A percentile compares a stretch with the other conserved stretches of the same genome.
Evolutionary conservation across 169 alveolate species (phyloP).

Genomic region (Eimeria praecox): DNA sequence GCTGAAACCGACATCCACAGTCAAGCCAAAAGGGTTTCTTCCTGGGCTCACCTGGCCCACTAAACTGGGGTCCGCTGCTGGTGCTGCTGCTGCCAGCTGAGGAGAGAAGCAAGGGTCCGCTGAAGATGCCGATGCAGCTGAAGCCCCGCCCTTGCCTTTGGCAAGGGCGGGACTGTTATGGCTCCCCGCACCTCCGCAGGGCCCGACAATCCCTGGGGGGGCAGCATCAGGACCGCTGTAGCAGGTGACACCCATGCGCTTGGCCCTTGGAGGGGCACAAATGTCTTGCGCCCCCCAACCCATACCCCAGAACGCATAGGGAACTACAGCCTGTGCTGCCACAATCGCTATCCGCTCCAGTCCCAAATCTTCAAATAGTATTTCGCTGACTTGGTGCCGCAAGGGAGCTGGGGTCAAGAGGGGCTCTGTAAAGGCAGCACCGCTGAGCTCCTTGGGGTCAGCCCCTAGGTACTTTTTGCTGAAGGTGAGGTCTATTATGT

Average conservation of each 20-base stretch:
- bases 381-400: constrained; percentile 90
- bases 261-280: constrained; percentile 59
- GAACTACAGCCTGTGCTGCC: constrained; percentile 90
- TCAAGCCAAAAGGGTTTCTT: constrained; percentile 89
- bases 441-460: constrained; percentile 56
- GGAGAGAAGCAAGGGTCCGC: constrained; percentile 70
- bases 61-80: constrained; percentile 18
- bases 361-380: constrained; percentile 90
- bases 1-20: constrained; percentile 92
- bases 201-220: constrained; percentile 20
- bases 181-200: background rate
- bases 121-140: constrained; percentile 29
- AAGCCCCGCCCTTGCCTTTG: constrained; percentile 34
- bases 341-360: constrained; percentile 86
- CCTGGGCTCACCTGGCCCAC: constrained; percentile 73
- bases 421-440: constrained; percentile 90
- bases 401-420: constrained; percentile 90
- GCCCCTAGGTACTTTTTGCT: constrained; percentile 77
- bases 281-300: constrained; percentile 83
- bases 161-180: too few species aligned
- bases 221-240: constrained; percentile 36
- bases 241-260: constrained; percentile 66
- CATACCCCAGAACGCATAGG: constrained; percentile 87
- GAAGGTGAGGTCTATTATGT: constrained; percentile 90
- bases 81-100: constrained; percentile 51